Evolutionary conservation across 139 green algal genomes (phyloP).

Genomic region (Penium margaritaceum): DNA sequence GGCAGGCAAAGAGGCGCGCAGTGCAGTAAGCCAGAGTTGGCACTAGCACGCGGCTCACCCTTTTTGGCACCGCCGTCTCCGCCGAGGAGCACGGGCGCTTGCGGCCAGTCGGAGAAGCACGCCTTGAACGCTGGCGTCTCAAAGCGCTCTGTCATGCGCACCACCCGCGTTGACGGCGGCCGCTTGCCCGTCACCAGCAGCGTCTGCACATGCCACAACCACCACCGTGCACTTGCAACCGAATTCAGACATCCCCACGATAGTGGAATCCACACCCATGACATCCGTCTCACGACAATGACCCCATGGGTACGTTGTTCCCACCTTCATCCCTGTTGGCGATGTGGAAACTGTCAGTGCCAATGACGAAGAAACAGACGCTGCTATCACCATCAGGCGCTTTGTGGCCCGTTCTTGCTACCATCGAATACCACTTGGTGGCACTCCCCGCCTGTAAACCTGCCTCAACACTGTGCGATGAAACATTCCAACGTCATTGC

Average conservation of each 20-base stretch:
- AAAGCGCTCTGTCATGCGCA: conserved; percentile 18
- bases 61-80: conserved; percentile 19
- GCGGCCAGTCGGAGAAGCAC: conserved; percentile 29
- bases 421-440: no score
- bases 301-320: no score
- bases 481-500: no score
- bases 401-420: no score
- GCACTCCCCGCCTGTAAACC: no score
- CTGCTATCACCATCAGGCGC: no score
- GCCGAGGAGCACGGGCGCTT: conserved; percentile 11
- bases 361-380: no score
- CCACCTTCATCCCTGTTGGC: no score
- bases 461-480: no score
- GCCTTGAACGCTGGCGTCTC: conserved; percentile 35
- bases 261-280: no score
- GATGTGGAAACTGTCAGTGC: no score
- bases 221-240: neutral
- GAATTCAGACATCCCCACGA: neutral
- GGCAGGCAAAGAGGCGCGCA: neutral
- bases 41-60: neutral
- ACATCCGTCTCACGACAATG: no score
- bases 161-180: conserved; percentile 20
- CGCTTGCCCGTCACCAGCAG: conserved; percentile 25
- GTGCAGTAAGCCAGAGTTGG: neutral
- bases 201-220: conserved; percentile 1